Evolutionary conservation across 1,284 basidiomycete genomes (phyloP), one percentile per base, ranked within the genome.

Genomic region (Trametes pubescens): DNA sequence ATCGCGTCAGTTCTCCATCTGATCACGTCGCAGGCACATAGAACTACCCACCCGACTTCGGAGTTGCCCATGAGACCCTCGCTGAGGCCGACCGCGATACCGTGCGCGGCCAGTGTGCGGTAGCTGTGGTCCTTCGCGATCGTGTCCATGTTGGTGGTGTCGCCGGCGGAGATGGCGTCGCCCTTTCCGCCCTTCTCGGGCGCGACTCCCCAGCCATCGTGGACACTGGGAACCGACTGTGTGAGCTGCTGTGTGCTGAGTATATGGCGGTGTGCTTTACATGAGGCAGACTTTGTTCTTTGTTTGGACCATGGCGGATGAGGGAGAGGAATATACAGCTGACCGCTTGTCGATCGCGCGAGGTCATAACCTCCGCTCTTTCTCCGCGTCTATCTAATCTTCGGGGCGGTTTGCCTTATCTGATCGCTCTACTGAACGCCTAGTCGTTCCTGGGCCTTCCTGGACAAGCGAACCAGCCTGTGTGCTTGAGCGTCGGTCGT

Each of bases 61-160:
- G 94, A 96, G 82, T 97, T 96, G 24, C 95, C 95, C 95, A 97
- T 97, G 53, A 97, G 85, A 0, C 95, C 94, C 53, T 96, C 95
- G 74, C 83, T 93, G 57, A 97, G 83, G 1, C 95, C 95, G 18
- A 96, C 95, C 4, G 94, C 90, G 18, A 92, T 82, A 18, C 95
- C 95, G 69, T 95, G 93, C 0, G 95, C 95, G 22, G 85, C 80
- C n/a, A 97, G 84, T 13, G 83, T 83, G 55, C 91, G 86, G 72
- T 86, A 86, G 69, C 87, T 86, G 76, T 95, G 86, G n/a, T 90
- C 84, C 73, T 91, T 85, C 13, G 88, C 87, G 73, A 97, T 91
- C 47, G 81, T 84, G 77, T 95, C 93, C 95, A 96, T 97, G 81
- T 91, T 88, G 14, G 87, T 90, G 61, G 95, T 96, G 55, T 85